Percentiles rank a stretch among this genome's conserved stretches.
Conservation (phyloP, 768 basidiomycete genomes). For the Podaxis sp. region DNA sequence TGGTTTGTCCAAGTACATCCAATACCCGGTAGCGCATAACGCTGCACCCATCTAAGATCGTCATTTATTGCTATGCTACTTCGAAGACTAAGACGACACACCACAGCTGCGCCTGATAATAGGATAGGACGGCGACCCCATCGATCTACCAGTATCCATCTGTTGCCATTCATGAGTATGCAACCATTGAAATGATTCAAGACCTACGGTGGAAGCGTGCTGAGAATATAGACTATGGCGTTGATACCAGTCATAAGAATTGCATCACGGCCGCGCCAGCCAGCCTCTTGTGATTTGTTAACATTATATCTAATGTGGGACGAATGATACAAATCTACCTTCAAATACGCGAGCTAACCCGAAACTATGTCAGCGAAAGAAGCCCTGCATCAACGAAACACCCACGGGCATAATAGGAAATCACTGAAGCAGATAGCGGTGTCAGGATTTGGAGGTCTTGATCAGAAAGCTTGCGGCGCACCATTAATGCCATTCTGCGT, state of each 20-base stretch:
- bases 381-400: background rate
- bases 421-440: conserved; percentile 49
- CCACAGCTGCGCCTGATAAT: conserved; percentile 75
- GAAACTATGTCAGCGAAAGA: background rate
- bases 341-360: conserved; percentile 78
- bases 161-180: conserved; percentile 25
- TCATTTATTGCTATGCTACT: background rate
- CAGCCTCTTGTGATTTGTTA: conserved; percentile 59
- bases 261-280: conserved; percentile 88
- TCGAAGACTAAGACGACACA: conserved; percentile 28
- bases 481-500: conserved; percentile 86
- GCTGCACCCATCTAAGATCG: conserved; percentile 72
- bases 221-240: conserved; percentile 68
- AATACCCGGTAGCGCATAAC: conserved; percentile 78
- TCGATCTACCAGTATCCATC: conserved; percentile 88
- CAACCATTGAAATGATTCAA: background rate
- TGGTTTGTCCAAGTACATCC: conserved; percentile 82
- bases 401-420: conserved; percentile 90
- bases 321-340: conserved; percentile 40
- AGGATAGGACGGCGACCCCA: conserved; percentile 84
- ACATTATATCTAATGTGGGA: background rate
- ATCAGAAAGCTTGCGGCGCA: conserved; percentile 27
- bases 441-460: background rate
- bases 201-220: conserved; percentile 74
- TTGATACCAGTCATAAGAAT: conserved; percentile 93